These are phyloP conservation scores for Bipolaris bicolor DNA, from an alignment of 2,329 filamentous ascomycete species.

Conservation along the genomic window DNA sequence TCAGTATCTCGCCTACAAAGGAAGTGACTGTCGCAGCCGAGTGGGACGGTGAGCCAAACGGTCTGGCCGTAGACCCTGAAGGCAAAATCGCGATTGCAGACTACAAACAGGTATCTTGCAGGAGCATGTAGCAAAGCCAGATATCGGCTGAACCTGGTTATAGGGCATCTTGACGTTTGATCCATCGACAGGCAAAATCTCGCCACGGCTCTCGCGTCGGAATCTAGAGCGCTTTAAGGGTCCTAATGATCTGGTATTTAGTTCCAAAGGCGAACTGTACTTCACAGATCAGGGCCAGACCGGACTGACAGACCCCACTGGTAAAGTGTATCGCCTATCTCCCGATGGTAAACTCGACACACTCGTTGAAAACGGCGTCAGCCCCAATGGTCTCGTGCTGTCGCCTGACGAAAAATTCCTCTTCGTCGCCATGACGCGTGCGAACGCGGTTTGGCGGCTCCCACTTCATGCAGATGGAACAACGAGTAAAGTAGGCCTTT, in stretches of 20 bases:
- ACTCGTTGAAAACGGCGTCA: constrained; percentile 48
- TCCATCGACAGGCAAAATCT: constrained; percentile 35
- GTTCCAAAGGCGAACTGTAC: constrained; percentile 49
- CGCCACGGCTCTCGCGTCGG: constrained; percentile 42
- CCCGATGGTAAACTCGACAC: constrained; percentile 48
- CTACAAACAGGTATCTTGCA: constrained; percentile 49
- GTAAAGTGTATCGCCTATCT: constrained; percentile 49
- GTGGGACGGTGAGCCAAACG: constrained; percentile 54
- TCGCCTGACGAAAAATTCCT: constrained; percentile 48
- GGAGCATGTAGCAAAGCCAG: neutral
- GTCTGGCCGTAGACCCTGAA: constrained; percentile 43
- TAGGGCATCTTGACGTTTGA: constrained; percentile 51
- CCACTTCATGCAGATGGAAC: constrained; percentile 50
- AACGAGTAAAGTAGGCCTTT: constrained; percentile 49
- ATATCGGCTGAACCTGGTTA: constrained; percentile 15
- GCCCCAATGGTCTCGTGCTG: constrained; percentile 51
- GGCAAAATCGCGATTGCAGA: constrained; percentile 50
- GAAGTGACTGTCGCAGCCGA: constrained; percentile 39
- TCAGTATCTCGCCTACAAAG: constrained; percentile 43
- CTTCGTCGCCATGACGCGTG: constrained; percentile 52
- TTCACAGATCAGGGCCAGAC: constrained; percentile 57
- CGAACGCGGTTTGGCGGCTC: constrained; percentile 53
- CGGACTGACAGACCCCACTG: constrained; percentile 52
- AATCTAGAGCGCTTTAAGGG: constrained; percentile 55
- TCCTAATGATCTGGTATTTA: constrained; percentile 52